Percentiles rank a stretch among this genome's conserved stretches.
Evolutionary conservation across 108 stramenopile species (phyloP).

Genomic region (Nitzschia sp.): DNA sequence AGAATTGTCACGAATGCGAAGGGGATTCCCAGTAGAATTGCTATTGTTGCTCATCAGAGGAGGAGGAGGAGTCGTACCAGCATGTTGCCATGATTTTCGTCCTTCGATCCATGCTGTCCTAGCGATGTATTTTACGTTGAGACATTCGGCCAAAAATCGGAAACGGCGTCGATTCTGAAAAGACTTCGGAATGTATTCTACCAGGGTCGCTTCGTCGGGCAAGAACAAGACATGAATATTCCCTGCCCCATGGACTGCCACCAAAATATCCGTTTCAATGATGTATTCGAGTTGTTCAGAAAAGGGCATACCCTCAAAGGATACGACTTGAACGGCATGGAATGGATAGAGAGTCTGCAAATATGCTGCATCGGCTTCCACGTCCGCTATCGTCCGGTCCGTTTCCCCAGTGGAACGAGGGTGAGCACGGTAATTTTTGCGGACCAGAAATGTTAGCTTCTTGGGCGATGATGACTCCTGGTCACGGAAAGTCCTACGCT

Average conservation of each 20-base stretch:
- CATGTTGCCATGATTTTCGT: background rate
- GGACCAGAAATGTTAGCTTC: slow-evolving; percentile 14
- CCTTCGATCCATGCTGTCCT: slow-evolving; percentile 4
- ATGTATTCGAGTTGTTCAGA: slow-evolving; percentile 3
- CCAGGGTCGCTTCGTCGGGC: slow-evolving; percentile 4
- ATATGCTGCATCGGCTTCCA: slow-evolving; percentile 1
- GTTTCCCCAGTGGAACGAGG: slow-evolving; percentile 18
- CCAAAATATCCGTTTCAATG: slow-evolving; percentile 17
- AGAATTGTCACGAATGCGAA: no score
- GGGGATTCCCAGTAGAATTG: background rate
- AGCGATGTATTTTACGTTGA: slow-evolving; percentile 4
- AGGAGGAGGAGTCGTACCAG: background rate
- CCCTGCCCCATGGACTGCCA: slow-evolving; percentile 26
- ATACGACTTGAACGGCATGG: slow-evolving; percentile 2
- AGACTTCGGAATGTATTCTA: slow-evolving; percentile 26
- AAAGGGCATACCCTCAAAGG: slow-evolving; percentile 25
- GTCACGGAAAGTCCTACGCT: background rate
- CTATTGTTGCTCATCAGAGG: no score
- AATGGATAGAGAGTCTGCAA: slow-evolving; percentile 11
- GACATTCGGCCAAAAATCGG: slow-evolving; percentile 22
- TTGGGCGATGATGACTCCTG: background rate
- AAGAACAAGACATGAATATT: slow-evolving; percentile 30
- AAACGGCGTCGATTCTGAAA: slow-evolving; percentile 11
- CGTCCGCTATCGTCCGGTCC: slow-evolving; percentile 13
- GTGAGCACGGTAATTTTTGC: slow-evolving; percentile 19